Percentiles rank a stretch among this genome's conserved stretches.
These are phyloP conservation scores for Coemansia sp. DNA, from an alignment of 192 early-diverging fungal species.

Conservation along the genomic window DNA sequence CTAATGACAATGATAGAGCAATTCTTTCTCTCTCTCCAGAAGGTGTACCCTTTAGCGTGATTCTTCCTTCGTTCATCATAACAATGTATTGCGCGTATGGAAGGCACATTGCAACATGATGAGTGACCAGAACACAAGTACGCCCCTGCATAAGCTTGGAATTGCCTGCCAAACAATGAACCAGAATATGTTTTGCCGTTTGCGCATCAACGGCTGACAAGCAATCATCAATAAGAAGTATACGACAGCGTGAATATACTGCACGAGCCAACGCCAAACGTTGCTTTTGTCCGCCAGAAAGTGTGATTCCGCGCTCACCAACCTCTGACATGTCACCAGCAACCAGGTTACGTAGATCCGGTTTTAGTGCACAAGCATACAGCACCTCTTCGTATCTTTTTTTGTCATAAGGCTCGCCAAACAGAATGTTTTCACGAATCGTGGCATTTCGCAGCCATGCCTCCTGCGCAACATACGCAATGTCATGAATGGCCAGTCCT, in stretches of 20 bases:
- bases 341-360: constrained; percentile 80
- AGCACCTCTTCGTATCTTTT: constrained; percentile 77
- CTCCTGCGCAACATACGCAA: constrained; percentile 61
- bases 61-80: constrained; percentile 60
- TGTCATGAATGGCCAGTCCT: constrained; percentile 42
- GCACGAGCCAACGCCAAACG: constrained; percentile 82
- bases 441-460: too few relatives aligned
- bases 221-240: constrained; percentile 81
- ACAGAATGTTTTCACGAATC: constrained; percentile 48
- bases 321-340: constrained; percentile 63
- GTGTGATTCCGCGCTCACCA: constrained; percentile 63
- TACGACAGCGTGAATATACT: constrained; percentile 61
- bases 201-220: constrained; percentile 92
- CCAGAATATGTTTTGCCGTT: constrained; percentile 79
- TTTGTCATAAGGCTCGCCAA: constrained; percentile 72
- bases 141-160: constrained; percentile 64
- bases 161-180: constrained; percentile 65
- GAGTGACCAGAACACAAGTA: constrained; percentile 85
- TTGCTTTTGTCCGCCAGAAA: constrained; percentile 78
- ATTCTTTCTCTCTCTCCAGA: too few relatives aligned
- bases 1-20: neutral
- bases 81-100: constrained; percentile 52
- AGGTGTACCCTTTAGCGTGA: constrained; percentile 57
- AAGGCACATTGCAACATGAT: constrained; percentile 68
- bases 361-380: constrained; percentile 74